Conservation (phyloP, 116 monocot species). For the Iris pallida region DNA sequence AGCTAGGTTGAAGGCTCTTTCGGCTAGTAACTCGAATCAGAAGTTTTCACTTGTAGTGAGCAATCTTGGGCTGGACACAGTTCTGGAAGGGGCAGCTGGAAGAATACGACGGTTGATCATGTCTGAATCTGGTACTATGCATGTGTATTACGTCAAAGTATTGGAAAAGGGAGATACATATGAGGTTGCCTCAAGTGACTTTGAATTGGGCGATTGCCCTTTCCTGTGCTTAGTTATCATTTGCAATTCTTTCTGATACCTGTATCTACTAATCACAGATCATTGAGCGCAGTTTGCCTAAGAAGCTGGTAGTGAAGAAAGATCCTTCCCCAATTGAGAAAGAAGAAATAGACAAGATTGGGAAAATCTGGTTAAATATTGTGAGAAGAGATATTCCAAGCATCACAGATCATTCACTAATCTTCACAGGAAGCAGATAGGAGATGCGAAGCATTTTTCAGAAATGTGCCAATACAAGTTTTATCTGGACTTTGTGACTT, state of each 20-base stretch:
- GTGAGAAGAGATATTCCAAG: conserved; percentile 75
- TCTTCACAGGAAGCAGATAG: conserved; percentile 58
- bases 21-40: conserved; percentile 41
- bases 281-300: conserved; percentile 95
- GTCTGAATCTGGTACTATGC: conserved; percentile 78
- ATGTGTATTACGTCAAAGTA: conserved; percentile 83
- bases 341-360: conserved; percentile 86
- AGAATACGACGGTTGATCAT: conserved; percentile 76
- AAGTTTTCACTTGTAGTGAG: conserved; percentile 74
- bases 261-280: conserved; percentile 42
- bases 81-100: conserved; percentile 96
- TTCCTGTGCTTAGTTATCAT: not conserved
- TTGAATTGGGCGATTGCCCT: not conserved
- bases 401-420: conserved; percentile 69
- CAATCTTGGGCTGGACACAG: conserved; percentile 51
- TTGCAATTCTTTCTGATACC: not conserved
- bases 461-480: conserved; percentile 60
- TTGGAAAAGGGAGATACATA: conserved; percentile 93
- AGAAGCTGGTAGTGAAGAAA: conserved; percentile 71
- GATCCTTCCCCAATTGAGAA: conserved; percentile 80
- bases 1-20: conserved; percentile 62
- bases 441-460: conserved; percentile 79
- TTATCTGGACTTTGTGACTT: conserved; percentile 7
- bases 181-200: conserved; percentile 50
- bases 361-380: conserved; percentile 77